phyloP scores from a whole-genome alignment of 768 basidiomycete species.

The Leccinum ochraceum region DNA sequence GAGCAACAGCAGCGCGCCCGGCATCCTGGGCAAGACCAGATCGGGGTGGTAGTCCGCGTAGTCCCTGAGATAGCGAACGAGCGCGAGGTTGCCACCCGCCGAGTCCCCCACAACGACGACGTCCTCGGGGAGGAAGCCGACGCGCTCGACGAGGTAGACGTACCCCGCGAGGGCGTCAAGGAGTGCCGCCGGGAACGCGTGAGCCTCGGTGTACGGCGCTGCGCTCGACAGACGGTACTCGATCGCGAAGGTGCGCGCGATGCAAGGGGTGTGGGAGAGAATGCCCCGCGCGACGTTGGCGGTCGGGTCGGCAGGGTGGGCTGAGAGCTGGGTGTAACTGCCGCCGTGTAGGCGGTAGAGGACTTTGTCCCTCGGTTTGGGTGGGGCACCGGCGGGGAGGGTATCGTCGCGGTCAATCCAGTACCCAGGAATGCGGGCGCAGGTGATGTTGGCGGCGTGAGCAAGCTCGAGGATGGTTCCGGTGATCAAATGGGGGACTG shows the following conservation, averaged over 20 bases:
- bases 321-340: conserved; percentile 27
- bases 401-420: conserved; percentile 32
- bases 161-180: conserved; percentile 55
- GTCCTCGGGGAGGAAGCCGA: conserved; percentile 42
- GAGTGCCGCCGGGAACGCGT: conserved; percentile 55
- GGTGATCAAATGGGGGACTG: conserved; percentile 34
- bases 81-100: conserved; percentile 53
- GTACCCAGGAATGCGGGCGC: conserved; percentile 36
- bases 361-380: conserved; percentile 34
- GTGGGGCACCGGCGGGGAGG: conserved; percentile 18
- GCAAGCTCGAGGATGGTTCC: conserved; percentile 34
- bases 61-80: conserved; percentile 39
- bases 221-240: conserved; percentile 49
- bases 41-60: conserved; percentile 14
- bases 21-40: conserved; percentile 21
- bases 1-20: conserved; percentile 36
- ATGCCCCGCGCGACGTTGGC: conserved; percentile 25
- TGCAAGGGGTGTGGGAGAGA: conserved; percentile 12
- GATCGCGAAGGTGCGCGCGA: conserved; percentile 37
- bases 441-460: conserved; percentile 26
- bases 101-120: conserved; percentile 55
- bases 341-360: conserved; percentile 38
- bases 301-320: conserved; percentile 28
- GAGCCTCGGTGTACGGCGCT: conserved; percentile 26
- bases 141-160: conserved; percentile 44